Evolutionary conservation across 371 early-diverging fungal genomes (phyloP).

Genomic region (Mucor lusitanicus): DNA sequence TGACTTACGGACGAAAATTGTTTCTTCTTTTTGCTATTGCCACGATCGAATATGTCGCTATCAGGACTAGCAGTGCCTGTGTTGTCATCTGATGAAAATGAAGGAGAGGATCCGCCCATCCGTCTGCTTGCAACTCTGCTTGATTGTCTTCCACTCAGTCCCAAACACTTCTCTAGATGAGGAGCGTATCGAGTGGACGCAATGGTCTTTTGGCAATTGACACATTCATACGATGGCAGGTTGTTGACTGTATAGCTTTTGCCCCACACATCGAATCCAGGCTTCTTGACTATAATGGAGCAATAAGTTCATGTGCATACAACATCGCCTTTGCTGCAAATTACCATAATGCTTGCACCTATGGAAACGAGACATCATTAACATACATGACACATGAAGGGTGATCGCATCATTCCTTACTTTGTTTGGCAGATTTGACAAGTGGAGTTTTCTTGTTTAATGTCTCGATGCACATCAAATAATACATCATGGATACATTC

Average conservation of each 20-base stretch:
- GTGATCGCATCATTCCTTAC: conserved; percentile 38
- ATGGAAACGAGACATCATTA: not conserved
- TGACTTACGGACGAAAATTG: conserved; percentile 16
- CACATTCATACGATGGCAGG: conserved; percentile 73
- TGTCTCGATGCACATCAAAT: conserved; percentile 67
- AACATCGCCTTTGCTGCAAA: not conserved
- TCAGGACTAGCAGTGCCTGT: conserved; percentile 15
- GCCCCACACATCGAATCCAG: conserved; percentile 76
- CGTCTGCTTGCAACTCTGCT: conserved; percentile 66
- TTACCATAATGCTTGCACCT: conserved; percentile 39
- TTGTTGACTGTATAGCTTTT: conserved; percentile 58
- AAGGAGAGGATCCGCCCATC: conserved; percentile 28
- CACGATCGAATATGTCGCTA: conserved; percentile 12
- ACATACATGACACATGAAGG: not conserved
- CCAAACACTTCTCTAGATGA: conserved; percentile 90
- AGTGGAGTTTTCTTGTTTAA: conserved; percentile 49
- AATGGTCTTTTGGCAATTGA: conserved; percentile 73
- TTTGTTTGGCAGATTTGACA: conserved; percentile 76
- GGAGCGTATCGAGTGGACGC: conserved; percentile 85
- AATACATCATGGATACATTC: conserved; percentile 70
- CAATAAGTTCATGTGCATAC: no score
- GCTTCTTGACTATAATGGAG: conserved; percentile 37
- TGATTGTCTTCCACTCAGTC: conserved; percentile 73
- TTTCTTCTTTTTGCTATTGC: conserved; percentile 13
- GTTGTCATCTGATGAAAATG: conserved; percentile 29